Evolutionary conservation across 176 grass and related monocot genomes (phyloP).

Genomic region (Carex pumila): DNA sequence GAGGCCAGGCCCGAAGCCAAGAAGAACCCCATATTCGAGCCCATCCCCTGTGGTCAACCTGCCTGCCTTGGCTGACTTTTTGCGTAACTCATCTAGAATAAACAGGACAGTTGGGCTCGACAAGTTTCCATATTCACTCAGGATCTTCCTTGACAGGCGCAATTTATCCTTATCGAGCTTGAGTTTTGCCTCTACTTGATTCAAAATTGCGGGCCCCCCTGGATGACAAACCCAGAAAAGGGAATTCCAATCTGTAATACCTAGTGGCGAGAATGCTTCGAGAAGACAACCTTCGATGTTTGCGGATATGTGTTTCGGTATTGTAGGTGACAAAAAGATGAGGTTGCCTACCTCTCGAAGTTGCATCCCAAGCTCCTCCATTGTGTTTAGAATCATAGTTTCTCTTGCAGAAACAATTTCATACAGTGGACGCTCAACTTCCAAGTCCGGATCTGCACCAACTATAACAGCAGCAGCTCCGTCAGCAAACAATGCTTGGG

Average conservation of each 20-base stretch:
- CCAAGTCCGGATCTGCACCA: slow-evolving; percentile 27
- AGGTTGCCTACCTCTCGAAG: no score
- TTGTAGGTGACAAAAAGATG: no score
- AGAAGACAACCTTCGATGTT: no score
- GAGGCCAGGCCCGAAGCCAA: slow-evolving; percentile 35
- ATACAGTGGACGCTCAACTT: slow-evolving; percentile 32
- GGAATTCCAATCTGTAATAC: no score
- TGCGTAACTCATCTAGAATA: slow-evolving; percentile 45
- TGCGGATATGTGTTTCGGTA: no score
- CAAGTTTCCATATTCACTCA: slow-evolving; percentile 52
- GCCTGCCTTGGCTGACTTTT: not conserved
- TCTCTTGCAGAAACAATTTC: slow-evolving; percentile 29
- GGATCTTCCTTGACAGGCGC: slow-evolving; percentile 27
- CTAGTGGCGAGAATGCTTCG: no score
- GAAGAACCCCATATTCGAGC: slow-evolving; percentile 23
- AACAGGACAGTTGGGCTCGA: slow-evolving; percentile 35
- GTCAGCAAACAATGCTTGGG: not conserved
- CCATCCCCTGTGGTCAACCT: slow-evolving; percentile 14
- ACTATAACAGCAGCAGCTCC: slow-evolving; percentile 18
- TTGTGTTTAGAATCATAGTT: no score
- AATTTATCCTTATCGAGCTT: slow-evolving; percentile 22
- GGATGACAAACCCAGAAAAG: no score
- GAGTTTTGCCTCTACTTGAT: no score
- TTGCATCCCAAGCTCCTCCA: no score
- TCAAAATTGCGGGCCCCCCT: no score